Conservation (phyloP, 768 basidiomycete species). For the Trametes punicea region DNA sequence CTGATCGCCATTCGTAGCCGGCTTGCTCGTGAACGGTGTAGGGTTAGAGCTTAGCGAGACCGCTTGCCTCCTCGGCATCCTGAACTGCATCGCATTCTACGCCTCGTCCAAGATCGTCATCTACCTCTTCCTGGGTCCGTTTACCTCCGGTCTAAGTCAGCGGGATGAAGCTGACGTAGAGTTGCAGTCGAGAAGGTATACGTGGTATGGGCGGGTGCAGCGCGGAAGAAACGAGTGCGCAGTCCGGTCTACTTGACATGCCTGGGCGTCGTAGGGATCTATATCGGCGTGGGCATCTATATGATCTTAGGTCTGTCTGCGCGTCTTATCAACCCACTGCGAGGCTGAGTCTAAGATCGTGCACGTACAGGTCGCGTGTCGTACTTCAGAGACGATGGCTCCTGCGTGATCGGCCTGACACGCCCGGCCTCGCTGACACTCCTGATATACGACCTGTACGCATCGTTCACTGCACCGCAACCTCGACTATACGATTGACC, state of each 20-base stretch:
- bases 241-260: slow-evolving; percentile 43
- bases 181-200: slow-evolving; percentile 43
- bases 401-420: slow-evolving; percentile 48
- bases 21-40: slow-evolving; percentile 42
- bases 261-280: slow-evolving; percentile 35
- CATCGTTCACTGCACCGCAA: slow-evolving; percentile 2
- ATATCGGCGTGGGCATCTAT: slow-evolving; percentile 38
- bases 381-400: slow-evolving; percentile 34
- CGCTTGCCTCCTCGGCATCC: slow-evolving; percentile 42
- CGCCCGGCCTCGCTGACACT: slow-evolving; percentile 42
- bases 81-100: slow-evolving; percentile 42
- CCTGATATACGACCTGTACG: slow-evolving; percentile 46
- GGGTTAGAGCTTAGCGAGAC: slow-evolving; percentile 37
- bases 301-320: slow-evolving; percentile 37
- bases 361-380: slow-evolving; percentile 34
- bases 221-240: slow-evolving; percentile 32
- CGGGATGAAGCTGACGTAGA: not conserved
- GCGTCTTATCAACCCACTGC: not conserved
- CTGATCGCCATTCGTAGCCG: slow-evolving; percentile 29
- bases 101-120: slow-evolving; percentile 43
- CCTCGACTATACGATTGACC: not conserved
- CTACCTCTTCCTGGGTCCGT: slow-evolving; percentile 42
- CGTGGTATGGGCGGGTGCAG: slow-evolving; percentile 42
- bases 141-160: not conserved
- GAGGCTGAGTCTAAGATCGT: not conserved